These are phyloP conservation scores for Pinus tabuliformis DNA, from an alignment of 75 land plant genomes.

Conservation along the genomic window DNA sequence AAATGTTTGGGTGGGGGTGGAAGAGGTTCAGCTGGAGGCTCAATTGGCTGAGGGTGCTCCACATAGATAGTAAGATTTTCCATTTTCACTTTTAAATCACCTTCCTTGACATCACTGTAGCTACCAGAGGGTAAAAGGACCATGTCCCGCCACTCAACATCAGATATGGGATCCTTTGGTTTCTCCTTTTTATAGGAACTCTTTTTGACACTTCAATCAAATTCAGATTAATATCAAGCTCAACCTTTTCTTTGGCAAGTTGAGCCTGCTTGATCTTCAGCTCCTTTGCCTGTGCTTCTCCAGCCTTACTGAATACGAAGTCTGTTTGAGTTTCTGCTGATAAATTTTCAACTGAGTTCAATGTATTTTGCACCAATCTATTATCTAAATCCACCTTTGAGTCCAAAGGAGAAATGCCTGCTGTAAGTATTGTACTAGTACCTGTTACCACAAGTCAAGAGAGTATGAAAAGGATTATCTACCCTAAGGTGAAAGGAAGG, in stretches of 20 bases:
- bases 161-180: slow-evolving; percentile 87
- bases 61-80: slow-evolving; percentile 86
- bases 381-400: too few species aligned
- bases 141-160: slow-evolving; percentile 96
- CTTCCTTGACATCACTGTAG: slow-evolving; percentile 49
- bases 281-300: slow-evolving; percentile 95
- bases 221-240: slow-evolving; percentile 91
- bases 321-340: too few species aligned
- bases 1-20: slow-evolving; percentile 97
- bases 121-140: slow-evolving; percentile 49
- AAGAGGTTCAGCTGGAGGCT: slow-evolving; percentile 96
- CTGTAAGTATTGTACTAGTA: too few species aligned
- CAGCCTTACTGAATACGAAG: slow-evolving; percentile 7
- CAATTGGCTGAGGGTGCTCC: slow-evolving; percentile 93
- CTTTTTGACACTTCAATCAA: slow-evolving; percentile 84
- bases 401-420: too few species aligned
- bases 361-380: too few species aligned
- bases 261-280: slow-evolving; percentile 82
- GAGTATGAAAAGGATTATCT: too few species aligned
- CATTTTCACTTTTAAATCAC: slow-evolving; percentile 57
- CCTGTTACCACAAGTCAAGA: too few species aligned
- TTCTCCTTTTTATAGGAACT: slow-evolving; percentile 60
- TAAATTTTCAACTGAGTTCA: too few species aligned
- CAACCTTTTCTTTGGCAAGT: slow-evolving; percentile 86
- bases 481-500: too few species aligned